Evolutionary conservation across 192 early-diverging fungal genomes (phyloP).

Genomic region (Gaertneriomyces semiglobifer): DNA sequence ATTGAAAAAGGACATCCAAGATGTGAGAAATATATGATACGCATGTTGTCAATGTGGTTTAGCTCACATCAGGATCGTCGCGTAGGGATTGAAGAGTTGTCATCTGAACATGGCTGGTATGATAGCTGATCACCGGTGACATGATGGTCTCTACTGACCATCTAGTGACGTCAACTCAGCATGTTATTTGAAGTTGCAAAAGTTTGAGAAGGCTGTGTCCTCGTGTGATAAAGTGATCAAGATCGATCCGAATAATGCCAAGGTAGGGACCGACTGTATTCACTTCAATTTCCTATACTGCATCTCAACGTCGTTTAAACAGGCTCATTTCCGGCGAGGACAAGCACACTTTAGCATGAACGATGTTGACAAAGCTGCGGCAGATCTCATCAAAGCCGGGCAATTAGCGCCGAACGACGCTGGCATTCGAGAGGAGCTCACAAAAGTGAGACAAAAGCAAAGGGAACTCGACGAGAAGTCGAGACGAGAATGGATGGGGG

Average conservation of each 20-base stretch:
- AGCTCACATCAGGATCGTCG: not conserved
- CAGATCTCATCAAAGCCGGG: conserved; percentile 37
- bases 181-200: conserved; percentile 35
- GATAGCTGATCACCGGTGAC: not conserved
- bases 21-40: conserved; percentile 24
- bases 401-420: conserved; percentile 41
- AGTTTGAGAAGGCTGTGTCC: conserved; percentile 30
- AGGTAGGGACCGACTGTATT: conserved; percentile 12
- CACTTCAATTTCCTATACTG: not conserved
- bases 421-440: conserved; percentile 34
- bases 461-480: conserved; percentile 40
- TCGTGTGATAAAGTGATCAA: conserved; percentile 38
- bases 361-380: conserved; percentile 35
- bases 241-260: conserved; percentile 36
- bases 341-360: conserved; percentile 28
- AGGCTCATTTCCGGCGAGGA: conserved; percentile 46
- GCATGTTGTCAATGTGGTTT: not conserved
- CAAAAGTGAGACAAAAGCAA: conserved; percentile 14
- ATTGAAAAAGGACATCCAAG: conserved; percentile 34
- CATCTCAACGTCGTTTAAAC: not conserved
- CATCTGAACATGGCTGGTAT: conserved; percentile 46
- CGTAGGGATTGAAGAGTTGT: conserved; percentile 41
- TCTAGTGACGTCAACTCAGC: conserved; percentile 23
- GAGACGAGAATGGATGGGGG: conserved; percentile 38
- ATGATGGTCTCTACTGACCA: not conserved